Conservation (phyloP, 768 basidiomycete species). For the Rhodotorula diobovata region DNA sequence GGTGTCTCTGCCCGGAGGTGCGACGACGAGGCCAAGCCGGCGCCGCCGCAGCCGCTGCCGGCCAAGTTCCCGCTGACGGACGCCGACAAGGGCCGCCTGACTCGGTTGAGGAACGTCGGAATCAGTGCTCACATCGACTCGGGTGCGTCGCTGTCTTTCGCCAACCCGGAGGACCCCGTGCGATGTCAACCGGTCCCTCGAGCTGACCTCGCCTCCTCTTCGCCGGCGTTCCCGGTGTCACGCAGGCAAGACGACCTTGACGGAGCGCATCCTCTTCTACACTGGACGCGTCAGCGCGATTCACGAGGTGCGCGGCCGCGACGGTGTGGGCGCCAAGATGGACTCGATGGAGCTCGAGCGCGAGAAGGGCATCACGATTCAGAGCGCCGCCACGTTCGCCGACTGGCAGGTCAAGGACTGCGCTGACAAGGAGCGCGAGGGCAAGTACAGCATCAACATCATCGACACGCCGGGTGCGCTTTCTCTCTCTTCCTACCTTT, state of each 20-base stretch:
- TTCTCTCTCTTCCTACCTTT: not conserved
- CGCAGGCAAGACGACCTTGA: constrained; percentile 95
- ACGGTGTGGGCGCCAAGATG: constrained; percentile 98
- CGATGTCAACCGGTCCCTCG: not conserved
- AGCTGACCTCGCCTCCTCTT: not conserved
- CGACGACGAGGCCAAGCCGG: constrained; percentile 27
- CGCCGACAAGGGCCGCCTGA: constrained; percentile 61
- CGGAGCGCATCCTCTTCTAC: constrained; percentile 91
- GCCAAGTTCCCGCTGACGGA: constrained; percentile 26
- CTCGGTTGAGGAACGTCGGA: constrained; percentile 86
- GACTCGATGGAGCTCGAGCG: constrained; percentile 98
- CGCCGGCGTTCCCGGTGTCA: not conserved
- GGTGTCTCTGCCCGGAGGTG: not conserved
- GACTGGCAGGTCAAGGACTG: constrained; percentile 65
- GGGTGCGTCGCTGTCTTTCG: not conserved
- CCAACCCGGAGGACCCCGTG: not conserved
- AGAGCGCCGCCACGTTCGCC: constrained; percentile 96
- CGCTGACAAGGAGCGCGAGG: constrained; percentile 55
- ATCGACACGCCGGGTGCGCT: constrained; percentile 89
- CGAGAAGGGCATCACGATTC: constrained; percentile 99
- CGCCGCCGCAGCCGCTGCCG: constrained; percentile 26
- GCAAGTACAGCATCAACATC: constrained; percentile 85
- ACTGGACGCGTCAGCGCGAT: constrained; percentile 93
- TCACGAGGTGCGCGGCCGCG: constrained; percentile 94
- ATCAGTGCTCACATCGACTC: constrained; percentile 80